These are phyloP conservation scores for Cordia subcordata DNA, from an alignment of 257 asterid genomes.

Conservation along the genomic window DNA sequence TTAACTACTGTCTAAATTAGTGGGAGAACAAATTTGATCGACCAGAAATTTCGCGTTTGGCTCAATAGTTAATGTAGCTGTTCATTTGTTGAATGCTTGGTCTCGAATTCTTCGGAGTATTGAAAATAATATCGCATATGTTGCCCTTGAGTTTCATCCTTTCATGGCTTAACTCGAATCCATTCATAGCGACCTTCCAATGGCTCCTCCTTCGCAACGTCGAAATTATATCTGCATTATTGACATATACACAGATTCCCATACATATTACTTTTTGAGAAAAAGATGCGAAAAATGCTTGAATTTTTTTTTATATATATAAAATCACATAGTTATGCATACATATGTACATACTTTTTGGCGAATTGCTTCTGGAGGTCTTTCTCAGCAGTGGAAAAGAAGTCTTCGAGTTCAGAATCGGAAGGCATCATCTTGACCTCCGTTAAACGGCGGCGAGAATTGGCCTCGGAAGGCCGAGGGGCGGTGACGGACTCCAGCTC, in stretches of 20 bases:
- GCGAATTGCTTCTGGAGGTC: constrained; percentile 37
- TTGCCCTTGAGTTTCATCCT: background rate
- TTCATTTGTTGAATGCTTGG: background rate
- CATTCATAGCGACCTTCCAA: constrained; percentile 31
- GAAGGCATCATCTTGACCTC: constrained; percentile 36
- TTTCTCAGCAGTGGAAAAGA: constrained; percentile 52
- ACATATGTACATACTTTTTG: constrained; percentile 33
- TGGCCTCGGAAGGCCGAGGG: constrained; percentile 21
- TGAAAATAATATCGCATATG: too few relatives aligned
- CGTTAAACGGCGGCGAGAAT: constrained; percentile 12
- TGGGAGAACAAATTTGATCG: background rate
- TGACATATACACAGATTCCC: background rate
- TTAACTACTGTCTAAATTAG: background rate
- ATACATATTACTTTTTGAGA: background rate
- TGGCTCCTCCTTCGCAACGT: constrained; percentile 28
- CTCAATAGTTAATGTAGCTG: background rate
- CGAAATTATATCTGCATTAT: constrained; percentile 25
- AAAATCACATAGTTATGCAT: background rate
- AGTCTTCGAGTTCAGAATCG: constrained; percentile 46
- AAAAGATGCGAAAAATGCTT: background rate
- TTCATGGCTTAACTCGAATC: constrained; percentile 10
- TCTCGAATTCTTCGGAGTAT: too few relatives aligned
- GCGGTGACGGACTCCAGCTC: constrained; percentile 37
- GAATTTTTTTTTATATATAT: too few relatives aligned
- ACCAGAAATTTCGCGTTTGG: too few relatives aligned